Evolutionary conservation across 2,329 filamentous ascomycete genomes (phyloP).

Genomic region (Diaporthe vexans): DNA sequence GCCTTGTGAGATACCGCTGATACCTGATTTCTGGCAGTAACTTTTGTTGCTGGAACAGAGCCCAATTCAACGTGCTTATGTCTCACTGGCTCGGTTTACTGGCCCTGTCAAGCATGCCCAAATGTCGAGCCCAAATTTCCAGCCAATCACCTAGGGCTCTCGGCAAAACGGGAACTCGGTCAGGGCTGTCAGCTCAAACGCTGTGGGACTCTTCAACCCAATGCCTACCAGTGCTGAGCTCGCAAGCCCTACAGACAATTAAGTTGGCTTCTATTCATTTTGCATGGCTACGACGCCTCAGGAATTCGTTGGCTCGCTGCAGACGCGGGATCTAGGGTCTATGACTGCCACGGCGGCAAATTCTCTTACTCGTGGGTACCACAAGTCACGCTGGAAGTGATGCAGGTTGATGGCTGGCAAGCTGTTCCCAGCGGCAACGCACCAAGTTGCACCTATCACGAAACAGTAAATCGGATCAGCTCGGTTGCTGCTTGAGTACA

Average conservation of each 20-base stretch:
- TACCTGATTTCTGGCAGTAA: neutral
- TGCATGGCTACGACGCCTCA: neutral
- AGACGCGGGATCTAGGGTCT: neutral
- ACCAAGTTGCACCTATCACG: neutral
- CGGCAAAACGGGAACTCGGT: neutral
- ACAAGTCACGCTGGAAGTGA: neutral
- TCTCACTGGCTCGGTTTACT: slow-evolving; percentile 5
- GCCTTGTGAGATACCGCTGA: neutral
- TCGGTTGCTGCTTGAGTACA: neutral
- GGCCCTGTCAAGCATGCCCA: neutral
- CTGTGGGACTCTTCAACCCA: neutral
- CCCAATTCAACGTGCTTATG: slow-evolving; percentile 17
- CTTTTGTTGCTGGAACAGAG: neutral
- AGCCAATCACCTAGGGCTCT: neutral
- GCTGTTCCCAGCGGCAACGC: neutral
- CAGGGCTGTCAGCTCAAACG: neutral
- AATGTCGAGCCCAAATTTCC: slow-evolving; percentile 1
- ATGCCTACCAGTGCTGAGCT: neutral
- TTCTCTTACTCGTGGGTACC: neutral
- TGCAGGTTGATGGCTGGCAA: neutral
- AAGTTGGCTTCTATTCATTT: neutral
- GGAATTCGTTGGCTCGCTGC: neutral
- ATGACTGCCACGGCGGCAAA: neutral
- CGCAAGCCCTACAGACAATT: neutral
- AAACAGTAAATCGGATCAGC: neutral